Conservation (phyloP, 2,329 filamentous ascomycete genomes). For the Fusarium siculi region DNA sequence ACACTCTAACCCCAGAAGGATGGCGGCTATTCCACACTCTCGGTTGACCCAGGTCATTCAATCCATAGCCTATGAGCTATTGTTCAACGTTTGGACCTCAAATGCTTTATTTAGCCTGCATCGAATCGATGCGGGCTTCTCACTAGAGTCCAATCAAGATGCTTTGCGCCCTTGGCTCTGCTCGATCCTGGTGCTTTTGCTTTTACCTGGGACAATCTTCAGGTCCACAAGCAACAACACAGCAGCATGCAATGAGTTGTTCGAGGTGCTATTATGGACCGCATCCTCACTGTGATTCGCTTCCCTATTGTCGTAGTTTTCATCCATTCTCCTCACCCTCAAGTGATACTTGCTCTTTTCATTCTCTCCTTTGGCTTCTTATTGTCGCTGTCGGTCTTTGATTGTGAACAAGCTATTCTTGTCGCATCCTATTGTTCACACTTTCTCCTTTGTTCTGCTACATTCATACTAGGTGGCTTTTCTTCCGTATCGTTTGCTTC, state of each 20-base stretch:
- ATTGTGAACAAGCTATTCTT: constrained; percentile 14
- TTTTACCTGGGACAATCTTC: constrained; percentile 9
- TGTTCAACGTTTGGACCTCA: constrained; percentile 23
- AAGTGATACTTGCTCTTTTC: constrained; percentile 6
- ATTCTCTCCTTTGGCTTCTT: neutral
- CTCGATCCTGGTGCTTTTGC: constrained; percentile 32
- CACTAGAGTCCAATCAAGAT: constrained; percentile 39
- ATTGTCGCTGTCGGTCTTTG: constrained; percentile 13
- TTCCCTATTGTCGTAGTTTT: constrained; percentile 15
- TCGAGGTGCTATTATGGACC: constrained; percentile 27
- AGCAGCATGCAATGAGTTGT: constrained; percentile 23
- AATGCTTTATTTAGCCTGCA: constrained; percentile 46
- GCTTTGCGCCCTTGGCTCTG: constrained; percentile 30
- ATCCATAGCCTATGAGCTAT: constrained; percentile 42
- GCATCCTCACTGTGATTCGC: constrained; percentile 23
- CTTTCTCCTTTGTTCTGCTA: constrained; percentile 41
- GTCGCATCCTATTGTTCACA: constrained; percentile 15
- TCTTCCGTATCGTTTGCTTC: constrained; percentile 9
- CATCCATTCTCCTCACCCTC: constrained; percentile 16
- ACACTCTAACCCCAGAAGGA: constrained; percentile 12
- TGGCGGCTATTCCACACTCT: constrained; percentile 55
- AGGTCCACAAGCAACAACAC: constrained; percentile 25
- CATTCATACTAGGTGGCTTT: constrained; percentile 16
- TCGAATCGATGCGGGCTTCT: constrained; percentile 31
- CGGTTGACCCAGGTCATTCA: constrained; percentile 40